phyloP scores from a whole-genome alignment of 23 red algal species.

The Gracilaria gracilis region DNA sequence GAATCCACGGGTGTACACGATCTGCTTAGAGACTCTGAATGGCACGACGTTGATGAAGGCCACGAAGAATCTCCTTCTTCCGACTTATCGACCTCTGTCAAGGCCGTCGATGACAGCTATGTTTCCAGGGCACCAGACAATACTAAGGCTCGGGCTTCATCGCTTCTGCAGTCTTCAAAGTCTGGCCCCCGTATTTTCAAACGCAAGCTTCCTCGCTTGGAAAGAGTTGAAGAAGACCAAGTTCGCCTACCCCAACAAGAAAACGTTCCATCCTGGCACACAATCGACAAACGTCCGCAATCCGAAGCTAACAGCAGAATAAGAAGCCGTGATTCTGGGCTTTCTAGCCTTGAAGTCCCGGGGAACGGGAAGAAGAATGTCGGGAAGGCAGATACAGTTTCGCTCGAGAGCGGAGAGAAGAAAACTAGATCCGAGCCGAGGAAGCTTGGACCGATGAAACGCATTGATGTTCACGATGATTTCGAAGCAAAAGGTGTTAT shows the following conservation, averaged over 20 bases:
- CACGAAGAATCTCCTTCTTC: background rate
- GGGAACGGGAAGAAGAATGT: background rate
- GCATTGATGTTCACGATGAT: background rate
- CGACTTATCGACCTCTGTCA: background rate
- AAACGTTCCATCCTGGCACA: background rate
- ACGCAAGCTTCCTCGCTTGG: background rate
- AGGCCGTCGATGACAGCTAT: background rate
- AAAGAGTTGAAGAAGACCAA: background rate
- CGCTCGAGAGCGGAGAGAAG: background rate
- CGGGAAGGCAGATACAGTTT: background rate
- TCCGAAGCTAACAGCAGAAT: background rate
- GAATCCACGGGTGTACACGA: constrained; percentile 18
- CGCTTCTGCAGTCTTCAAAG: background rate
- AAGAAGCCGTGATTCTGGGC: background rate
- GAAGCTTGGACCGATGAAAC: background rate
- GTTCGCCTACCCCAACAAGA: background rate
- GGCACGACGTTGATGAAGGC: background rate
- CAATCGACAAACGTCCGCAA: background rate
- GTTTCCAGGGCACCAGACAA: background rate
- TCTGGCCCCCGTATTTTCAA: background rate
- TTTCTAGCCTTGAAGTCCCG: background rate
- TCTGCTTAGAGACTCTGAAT: background rate
- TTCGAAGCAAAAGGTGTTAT: background rate
- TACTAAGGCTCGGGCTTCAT: background rate
- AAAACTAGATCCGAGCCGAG: background rate